Percentiles rank a stretch among this genome's conserved stretches.
phyloP scores from a whole-genome alignment of 2,329 filamentous ascomycete species.

The Colletotrichum sp. region DNA sequence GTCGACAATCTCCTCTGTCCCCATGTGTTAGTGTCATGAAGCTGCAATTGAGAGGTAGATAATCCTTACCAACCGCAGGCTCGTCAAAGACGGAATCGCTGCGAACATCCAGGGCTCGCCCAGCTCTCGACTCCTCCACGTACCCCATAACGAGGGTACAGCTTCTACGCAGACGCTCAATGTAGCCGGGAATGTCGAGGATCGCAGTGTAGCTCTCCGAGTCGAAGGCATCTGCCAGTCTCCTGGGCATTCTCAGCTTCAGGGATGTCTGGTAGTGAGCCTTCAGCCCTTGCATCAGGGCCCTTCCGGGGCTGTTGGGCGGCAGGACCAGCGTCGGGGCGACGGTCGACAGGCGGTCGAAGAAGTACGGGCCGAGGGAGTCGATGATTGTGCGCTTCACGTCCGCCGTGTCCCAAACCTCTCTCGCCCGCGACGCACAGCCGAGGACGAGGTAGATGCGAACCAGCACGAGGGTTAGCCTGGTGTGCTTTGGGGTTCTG shows the following conservation, averaged over 20 bases:
- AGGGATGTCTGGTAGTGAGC: slow-evolving; percentile 53
- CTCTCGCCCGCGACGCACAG: slow-evolving; percentile 49
- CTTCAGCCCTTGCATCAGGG: slow-evolving; percentile 46
- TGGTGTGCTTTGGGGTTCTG: slow-evolving; percentile 49
- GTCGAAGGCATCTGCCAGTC: slow-evolving; percentile 52
- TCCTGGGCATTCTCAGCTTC: slow-evolving; percentile 47
- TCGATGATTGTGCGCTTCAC: slow-evolving; percentile 65
- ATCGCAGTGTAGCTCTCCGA: slow-evolving; percentile 57
- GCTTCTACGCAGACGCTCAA: slow-evolving; percentile 49
- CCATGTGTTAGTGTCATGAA: slow-evolving; percentile 18
- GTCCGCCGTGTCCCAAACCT: slow-evolving; percentile 55
- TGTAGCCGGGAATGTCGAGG: slow-evolving; percentile 49
- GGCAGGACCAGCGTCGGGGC: slow-evolving; percentile 47
- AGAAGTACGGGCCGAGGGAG: slow-evolving; percentile 58
- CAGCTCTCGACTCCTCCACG: slow-evolving; percentile 54
- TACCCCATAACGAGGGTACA: slow-evolving; percentile 58
- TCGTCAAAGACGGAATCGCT: slow-evolving; percentile 47
- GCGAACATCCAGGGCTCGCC: slow-evolving; percentile 46
- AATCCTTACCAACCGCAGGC: slow-evolving; percentile 48
- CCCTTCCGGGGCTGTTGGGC: slow-evolving; percentile 12
- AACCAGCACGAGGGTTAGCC: slow-evolving; percentile 54
- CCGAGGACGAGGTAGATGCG: slow-evolving; percentile 58
- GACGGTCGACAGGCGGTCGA: slow-evolving; percentile 59
- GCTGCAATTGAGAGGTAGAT: rapidly evolving
- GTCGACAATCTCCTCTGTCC: slow-evolving; percentile 45